Percentiles rank a stretch among this genome's conserved stretches.
These are phyloP conservation scores for Colletotrichum nymphaeae DNA, from an alignment of 2,329 filamentous ascomycete species.

Conservation along the genomic window DNA sequence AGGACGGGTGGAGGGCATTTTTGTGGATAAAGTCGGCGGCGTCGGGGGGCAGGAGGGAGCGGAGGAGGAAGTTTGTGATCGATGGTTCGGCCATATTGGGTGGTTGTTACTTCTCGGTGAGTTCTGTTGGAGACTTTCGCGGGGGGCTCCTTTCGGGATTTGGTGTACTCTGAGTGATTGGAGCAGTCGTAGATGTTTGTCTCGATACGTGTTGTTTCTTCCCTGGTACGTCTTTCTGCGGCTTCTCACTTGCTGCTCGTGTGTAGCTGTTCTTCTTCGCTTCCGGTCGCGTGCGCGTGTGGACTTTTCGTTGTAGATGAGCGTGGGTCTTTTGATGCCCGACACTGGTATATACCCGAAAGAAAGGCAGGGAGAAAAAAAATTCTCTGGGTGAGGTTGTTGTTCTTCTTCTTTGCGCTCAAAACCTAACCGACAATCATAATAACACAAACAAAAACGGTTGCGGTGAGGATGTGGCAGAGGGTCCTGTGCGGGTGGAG, in stretches of 20 bases:
- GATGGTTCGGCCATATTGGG: constrained; percentile 46
- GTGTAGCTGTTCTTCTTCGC: not conserved
- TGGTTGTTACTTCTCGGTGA: not conserved
- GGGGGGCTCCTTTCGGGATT: not conserved
- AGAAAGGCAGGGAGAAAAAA: not conserved
- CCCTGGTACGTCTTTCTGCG: not conserved
- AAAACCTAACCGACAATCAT: not conserved
- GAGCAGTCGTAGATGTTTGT: not conserved
- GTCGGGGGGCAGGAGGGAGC: constrained; percentile 57
- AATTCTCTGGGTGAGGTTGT: not conserved
- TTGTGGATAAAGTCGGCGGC: constrained; percentile 56
- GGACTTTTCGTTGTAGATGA: not conserved
- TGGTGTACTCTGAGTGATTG: not conserved
- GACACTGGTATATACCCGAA: not conserved
- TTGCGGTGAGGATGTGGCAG: not conserved
- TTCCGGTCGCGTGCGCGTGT: not conserved
- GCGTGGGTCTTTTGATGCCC: not conserved
- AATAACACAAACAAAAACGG: not conserved
- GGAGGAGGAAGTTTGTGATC: constrained; percentile 47
- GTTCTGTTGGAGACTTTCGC: not conserved
- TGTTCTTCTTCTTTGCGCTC: not conserved
- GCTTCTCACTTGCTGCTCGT: not conserved
- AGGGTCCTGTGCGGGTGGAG: not conserved
- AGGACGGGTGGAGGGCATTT: constrained; percentile 59
- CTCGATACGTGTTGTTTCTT: not conserved